Conservation (phyloP, 192 early-diverging fungal species). For the Oehlia diaphana region DNA sequence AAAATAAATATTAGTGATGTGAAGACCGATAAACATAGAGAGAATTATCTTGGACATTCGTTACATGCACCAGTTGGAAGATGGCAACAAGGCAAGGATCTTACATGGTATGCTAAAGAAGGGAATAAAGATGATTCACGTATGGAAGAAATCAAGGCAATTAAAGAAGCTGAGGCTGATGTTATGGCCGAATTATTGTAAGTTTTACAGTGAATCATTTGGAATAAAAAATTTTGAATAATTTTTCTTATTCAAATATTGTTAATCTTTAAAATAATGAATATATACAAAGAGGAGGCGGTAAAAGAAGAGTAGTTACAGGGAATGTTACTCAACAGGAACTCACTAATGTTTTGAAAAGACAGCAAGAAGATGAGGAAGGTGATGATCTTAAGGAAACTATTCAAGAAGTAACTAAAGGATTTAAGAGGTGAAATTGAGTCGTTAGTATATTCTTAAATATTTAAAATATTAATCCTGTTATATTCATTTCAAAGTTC, state of each 20-base stretch:
- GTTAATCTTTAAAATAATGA: neutral
- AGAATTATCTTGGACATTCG: slow-evolving; percentile 86
- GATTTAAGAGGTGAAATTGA: neutral
- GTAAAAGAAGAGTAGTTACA: neutral
- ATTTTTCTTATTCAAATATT: neutral
- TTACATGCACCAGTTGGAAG: slow-evolving; percentile 77
- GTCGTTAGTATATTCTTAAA: neutral
- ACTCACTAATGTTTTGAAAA: neutral
- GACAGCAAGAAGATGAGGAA: neutral
- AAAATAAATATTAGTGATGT: slow-evolving; percentile 35
- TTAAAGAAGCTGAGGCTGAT: slow-evolving; percentile 63
- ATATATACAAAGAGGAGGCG: neutral
- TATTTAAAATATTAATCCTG: neutral
- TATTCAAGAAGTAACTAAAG: neutral
- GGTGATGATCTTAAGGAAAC: neutral
- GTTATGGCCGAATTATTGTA: slow-evolving; percentile 61
- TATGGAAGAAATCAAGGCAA: slow-evolving; percentile 46
- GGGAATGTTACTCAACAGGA: neutral
- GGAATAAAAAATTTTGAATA: neutral
- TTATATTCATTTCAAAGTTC: neutral
- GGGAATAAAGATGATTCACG: slow-evolving; percentile 37
- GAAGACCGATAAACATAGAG: slow-evolving; percentile 70
- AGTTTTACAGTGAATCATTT: neutral
- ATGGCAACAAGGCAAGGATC: slow-evolving; percentile 62
- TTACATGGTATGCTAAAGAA: slow-evolving; percentile 75